Base-by-base conservation (phyloP, 2,329 filamentous ascomycete species). In the Ceratocystis ficicola region DNA sequence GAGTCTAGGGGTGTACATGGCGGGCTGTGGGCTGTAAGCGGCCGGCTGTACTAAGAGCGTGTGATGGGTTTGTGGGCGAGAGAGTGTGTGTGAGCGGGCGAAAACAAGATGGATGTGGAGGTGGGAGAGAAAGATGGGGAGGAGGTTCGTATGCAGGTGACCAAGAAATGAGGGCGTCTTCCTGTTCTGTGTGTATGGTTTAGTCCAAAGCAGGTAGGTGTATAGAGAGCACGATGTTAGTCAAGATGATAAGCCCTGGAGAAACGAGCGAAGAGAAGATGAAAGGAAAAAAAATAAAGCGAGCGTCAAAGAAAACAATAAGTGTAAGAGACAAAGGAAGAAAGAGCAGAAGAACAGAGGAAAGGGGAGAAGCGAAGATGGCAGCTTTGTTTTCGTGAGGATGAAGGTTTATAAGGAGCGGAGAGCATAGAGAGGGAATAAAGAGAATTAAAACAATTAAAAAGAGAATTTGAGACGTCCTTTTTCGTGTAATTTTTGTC, bases 1-100 rank as follows among this genome's bases (percentile, higher is more conserved):
- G 62, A 79, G 70, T 66, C 76, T 76, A 65, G 73, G 74, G 32
- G 77, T 73, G 71, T 79, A 78, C 82, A 84, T 84, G 66, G 63
- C 75, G 72, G n/a, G 36, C 12, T 41, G 36, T 41, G 36, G 36
- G 36, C 36, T 41, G 10, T 15, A 41, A 41, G 10, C 10, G 15
- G 36, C 10, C 36, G 36, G 36, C 36, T 41, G 36, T 15, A 41
- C 36, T 1, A 12, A 41, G 36, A 41, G 12, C 61, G 48, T 20
- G n/a, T 52, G 20, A n/a, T 52, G 15, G 7, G 60, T 64, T n/a
- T 64, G 22, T 8, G 41, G 28, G 20, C 10, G n/a, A 10, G 50
- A 46, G 46, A 36, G 62, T 36, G 32, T 3, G 32, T 36, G 8
- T 36, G 32, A 36, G 32, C 36, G 36, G 12, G 12, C 36, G 36